phyloP scores from a whole-genome alignment of 108 stramenopile species.

The Aurantiochytrium sp. region DNA sequence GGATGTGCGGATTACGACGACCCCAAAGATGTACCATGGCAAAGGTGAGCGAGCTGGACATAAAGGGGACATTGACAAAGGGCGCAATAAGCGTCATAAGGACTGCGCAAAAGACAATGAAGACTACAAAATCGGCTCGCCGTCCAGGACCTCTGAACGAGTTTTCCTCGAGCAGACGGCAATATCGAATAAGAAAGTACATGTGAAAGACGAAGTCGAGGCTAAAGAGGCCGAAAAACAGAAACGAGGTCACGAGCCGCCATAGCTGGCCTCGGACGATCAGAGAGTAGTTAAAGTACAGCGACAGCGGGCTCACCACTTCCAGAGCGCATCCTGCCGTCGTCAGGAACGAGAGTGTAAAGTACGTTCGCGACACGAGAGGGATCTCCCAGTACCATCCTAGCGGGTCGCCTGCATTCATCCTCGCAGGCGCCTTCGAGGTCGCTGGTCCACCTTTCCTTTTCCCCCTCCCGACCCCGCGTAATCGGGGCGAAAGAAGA shows the following conservation, averaged over 20 bases:
- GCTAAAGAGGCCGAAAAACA: constrained; percentile 93
- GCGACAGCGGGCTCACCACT: constrained; percentile 38
- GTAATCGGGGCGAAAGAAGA: too few relatives aligned
- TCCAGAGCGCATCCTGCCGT: constrained; percentile 66
- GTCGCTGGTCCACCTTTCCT: too few relatives aligned
- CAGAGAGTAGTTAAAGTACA: constrained; percentile 78
- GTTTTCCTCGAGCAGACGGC: constrained; percentile 86
- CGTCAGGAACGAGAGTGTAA: constrained; percentile 85
- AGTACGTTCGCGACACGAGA: constrained; percentile 76
- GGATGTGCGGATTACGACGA: constrained; percentile 48
- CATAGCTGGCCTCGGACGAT: constrained; percentile 76
- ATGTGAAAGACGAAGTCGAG: constrained; percentile 96
- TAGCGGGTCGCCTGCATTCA: constrained; percentile 3
- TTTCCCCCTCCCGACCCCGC: too few relatives aligned
- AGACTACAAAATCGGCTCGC: constrained; percentile 78
- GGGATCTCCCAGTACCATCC: constrained; percentile 92
- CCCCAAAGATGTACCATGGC: constrained; percentile 98
- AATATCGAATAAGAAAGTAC: constrained; percentile 92
- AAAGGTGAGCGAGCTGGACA: constrained; percentile 85
- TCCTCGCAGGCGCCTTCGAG: neutral
- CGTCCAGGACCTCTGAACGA: constrained; percentile 74
- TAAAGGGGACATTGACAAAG: constrained; percentile 70
- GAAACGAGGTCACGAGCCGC: constrained; percentile 82
- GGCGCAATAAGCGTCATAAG: constrained; percentile 71
- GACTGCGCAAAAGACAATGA: constrained; percentile 75